Base-by-base conservation (phyloP, 176 grass and related monocot species). In the Juncus effusus region DNA sequence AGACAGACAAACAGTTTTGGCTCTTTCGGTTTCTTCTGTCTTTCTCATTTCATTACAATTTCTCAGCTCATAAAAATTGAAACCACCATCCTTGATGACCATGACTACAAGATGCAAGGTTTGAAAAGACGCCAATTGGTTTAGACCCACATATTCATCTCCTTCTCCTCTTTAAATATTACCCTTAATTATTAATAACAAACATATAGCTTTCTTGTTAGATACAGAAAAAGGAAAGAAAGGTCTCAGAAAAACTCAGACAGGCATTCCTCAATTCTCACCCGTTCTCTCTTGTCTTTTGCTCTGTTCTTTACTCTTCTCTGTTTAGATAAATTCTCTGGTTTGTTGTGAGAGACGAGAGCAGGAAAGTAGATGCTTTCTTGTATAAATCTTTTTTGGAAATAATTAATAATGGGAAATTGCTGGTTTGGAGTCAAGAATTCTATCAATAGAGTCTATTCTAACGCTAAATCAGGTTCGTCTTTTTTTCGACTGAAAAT, bases 401-500 rank as follows among this genome's bases (percentile, higher is more conserved):
- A 65, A 52, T 28, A 61, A 50, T 28, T 28, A 42, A 16, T 10
- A 47, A 94, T 88, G 85, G 89, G 89, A 45, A 94, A 94, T 67
- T 88, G 89, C 81, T 73, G 70, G 68, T 79, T 77, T 64, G 74
- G 19, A 8, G 72, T 59, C 16, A 79, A 51, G 13, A 13, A 78
- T 13, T 65, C 58, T 36, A 56, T 75, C 37, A 80, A 82, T 47
- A 82, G 64, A 62, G 81, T 93, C 69, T 92, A 81, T 61, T 87
- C 85, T 36, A 85, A 60, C 37, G 81, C 69, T 36, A 93, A 93
- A 54, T 79, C 85, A 67, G 89, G 89, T 88, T 54, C 69, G 52
- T 77, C 28, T 14, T 36, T 50, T 67, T 55, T 3, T 77, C 58
- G 52, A 4, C 16, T 78, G 36, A 55, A 51, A 6, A 51, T 38